Percentiles rank a stretch among this genome's conserved stretches.
These are phyloP conservation scores for Avena sativa DNA, from an alignment of 176 grass and related monocot genomes.

Conservation along the genomic window DNA sequence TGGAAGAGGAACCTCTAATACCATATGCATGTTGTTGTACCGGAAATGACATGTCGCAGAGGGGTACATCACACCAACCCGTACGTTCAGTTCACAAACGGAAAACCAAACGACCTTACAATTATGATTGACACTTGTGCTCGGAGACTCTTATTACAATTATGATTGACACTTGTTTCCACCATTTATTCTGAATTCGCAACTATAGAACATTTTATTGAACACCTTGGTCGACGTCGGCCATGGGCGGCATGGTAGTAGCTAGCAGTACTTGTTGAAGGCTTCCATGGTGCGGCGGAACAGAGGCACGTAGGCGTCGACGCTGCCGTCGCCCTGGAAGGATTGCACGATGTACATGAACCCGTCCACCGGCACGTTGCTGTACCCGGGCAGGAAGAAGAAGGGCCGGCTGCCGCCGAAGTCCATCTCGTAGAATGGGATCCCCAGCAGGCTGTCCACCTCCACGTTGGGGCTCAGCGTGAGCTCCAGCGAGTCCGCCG, in stretches of 20 bases:
- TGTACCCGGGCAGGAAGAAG: conserved; percentile 6
- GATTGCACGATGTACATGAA: conserved; percentile 8
- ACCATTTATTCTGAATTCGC: too few relatives aligned
- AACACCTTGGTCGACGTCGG: background rate
- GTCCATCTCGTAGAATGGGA: conserved; percentile 1
- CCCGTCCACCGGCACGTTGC: conserved; percentile 10
- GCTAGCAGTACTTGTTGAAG: conserved; percentile 24
- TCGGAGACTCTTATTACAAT: too few relatives aligned
- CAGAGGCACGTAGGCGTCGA: conserved; percentile 6
- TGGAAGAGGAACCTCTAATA: too few relatives aligned
- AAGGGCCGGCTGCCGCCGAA: conserved; percentile 13
- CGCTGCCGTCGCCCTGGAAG: background rate
- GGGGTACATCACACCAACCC: too few relatives aligned
- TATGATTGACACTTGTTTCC: too few relatives aligned
- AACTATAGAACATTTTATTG: too few relatives aligned
- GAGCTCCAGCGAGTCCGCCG: conserved; percentile 25
- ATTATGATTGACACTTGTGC: too few relatives aligned
- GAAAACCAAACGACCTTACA: too few relatives aligned
- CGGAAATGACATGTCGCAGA: too few relatives aligned
- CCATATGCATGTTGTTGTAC: too few relatives aligned
- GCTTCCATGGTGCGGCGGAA: background rate
- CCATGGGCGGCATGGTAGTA: background rate
- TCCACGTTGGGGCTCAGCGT: background rate
- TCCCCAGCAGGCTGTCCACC: background rate
- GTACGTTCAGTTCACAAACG: too few relatives aligned